phyloP scores from a whole-genome alignment of 305 asterid genomes.

The Galium porrigens region DNA sequence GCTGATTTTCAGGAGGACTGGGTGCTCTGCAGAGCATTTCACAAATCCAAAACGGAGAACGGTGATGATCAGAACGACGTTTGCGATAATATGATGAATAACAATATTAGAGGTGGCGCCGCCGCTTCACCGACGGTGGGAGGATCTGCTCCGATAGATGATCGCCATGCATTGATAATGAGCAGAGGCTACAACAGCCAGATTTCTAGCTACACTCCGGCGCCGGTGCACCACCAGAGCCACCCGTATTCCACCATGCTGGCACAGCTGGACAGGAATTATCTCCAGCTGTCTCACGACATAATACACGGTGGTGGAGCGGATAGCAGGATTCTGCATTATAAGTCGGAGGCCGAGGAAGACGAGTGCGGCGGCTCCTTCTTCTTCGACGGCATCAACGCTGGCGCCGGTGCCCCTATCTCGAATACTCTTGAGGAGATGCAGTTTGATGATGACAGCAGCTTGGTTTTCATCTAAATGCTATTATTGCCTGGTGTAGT shows the following conservation, averaged over 20 bases:
- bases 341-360: conserved; percentile 47
- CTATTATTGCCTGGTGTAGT: background rate
- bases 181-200: background rate
- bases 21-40: conserved; percentile 80
- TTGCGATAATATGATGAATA: conserved; percentile 8
- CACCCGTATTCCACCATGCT: conserved; percentile 21
- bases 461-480: conserved; percentile 18
- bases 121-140: conserved; percentile 22
- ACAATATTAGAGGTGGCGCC: background rate
- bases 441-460: conserved; percentile 19
- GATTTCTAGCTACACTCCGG: conserved; percentile 14
- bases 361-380: conserved; percentile 31
- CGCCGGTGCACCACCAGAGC: conserved; percentile 21
- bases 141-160: conserved; percentile 16
- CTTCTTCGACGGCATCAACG: conserved; percentile 32
- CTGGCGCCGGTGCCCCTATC: conserved; percentile 13
- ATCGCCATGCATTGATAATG: background rate
- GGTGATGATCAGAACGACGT: conserved; percentile 13
- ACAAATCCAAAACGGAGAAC: conserved; percentile 48
- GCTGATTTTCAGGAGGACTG: conserved; percentile 62
- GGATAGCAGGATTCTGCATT: conserved; percentile 14
- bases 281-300: conserved; percentile 20
- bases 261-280: conserved; percentile 10
- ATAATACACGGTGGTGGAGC: background rate
- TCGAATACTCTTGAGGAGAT: conserved; percentile 15